Evolutionary conservation across 1,284 basidiomycete genomes (phyloP).

Genomic region (Malassezia pachydermatis): DNA sequence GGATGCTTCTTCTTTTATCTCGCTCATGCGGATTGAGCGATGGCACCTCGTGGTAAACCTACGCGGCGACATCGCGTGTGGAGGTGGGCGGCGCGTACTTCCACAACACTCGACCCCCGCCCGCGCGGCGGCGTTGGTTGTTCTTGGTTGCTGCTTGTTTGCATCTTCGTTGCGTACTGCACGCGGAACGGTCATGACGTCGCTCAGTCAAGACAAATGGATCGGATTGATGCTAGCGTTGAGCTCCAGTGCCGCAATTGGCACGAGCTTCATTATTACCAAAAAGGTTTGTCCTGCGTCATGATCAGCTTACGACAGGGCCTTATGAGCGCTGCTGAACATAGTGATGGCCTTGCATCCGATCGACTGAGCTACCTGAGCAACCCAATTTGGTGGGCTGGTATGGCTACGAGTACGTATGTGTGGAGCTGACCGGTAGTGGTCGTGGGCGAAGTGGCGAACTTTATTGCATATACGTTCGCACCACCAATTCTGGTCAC

Average conservation of each 20-base stretch:
- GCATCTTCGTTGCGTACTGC: no score
- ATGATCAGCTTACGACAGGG: constrained; percentile 19
- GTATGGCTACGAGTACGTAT: constrained; percentile 74
- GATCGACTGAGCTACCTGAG: constrained; percentile 59
- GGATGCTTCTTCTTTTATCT: no score
- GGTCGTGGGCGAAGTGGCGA: constrained; percentile 60
- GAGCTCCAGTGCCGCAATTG: constrained; percentile 43
- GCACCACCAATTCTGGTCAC: constrained; percentile 95
- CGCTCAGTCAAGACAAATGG: constrained; percentile 44
- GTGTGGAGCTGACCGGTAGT: constrained; percentile 16
- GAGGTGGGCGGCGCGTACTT: no score
- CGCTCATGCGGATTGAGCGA: no score
- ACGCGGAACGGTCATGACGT: constrained; percentile 7
- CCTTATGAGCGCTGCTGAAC: constrained; percentile 44
- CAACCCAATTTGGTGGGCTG: constrained; percentile 97
- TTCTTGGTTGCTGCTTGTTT: no score
- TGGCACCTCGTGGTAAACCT: no score
- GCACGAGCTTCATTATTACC: constrained; percentile 47
- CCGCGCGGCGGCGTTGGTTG: no score
- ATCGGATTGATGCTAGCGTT: constrained; percentile 45
- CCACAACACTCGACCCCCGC: no score
- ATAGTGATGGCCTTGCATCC: constrained; percentile 38
- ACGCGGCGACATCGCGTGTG: no score
- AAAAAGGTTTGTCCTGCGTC: constrained; percentile 39
- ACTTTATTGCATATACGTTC: constrained; percentile 97